These are phyloP conservation scores for Termitomyces sp. DNA, from an alignment of 768 basidiomycete genomes.

Conservation along the genomic window DNA sequence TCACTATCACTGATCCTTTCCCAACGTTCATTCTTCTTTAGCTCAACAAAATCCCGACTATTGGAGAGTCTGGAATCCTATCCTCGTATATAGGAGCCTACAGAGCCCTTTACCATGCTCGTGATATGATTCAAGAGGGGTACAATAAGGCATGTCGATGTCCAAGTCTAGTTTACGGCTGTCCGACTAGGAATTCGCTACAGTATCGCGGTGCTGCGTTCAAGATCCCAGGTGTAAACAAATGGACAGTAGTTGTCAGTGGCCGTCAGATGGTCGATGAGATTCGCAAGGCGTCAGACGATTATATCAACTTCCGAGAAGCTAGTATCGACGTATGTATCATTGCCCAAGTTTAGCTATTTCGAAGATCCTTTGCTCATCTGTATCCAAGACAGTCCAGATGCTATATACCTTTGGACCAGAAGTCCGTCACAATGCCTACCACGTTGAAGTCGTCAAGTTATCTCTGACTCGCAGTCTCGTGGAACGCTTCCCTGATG, in stretches of 20 bases:
- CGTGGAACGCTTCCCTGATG: constrained; percentile 29
- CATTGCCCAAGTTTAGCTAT: background rate
- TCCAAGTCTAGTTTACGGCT: background rate
- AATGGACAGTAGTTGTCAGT: too few relatives aligned
- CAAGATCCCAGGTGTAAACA: too few relatives aligned
- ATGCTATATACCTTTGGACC: constrained; percentile 33
- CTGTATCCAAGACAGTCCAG: constrained; percentile 28
- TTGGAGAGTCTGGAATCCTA: too few relatives aligned
- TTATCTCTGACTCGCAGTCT: constrained; percentile 35
- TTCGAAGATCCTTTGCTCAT: background rate
- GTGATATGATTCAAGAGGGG: too few relatives aligned
- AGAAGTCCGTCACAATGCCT: constrained; percentile 23
- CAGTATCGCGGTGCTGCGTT: constrained; percentile 17
- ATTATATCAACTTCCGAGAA: constrained; percentile 25
- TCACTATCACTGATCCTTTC: too few relatives aligned
- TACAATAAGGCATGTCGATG: constrained; percentile 18
- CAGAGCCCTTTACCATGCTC: too few relatives aligned
- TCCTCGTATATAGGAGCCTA: constrained; percentile 28
- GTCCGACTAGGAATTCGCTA: background rate
- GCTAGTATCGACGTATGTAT: constrained; percentile 24
- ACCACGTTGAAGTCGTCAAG: constrained; percentile 29
- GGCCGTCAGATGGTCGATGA: too few relatives aligned
- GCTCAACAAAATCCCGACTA: too few relatives aligned
- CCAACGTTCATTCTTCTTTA: too few relatives aligned
- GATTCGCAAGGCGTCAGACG: constrained; percentile 33